phyloP scores from a whole-genome alignment of 805 yeast species.

The Barnettozyma californica region DNA sequence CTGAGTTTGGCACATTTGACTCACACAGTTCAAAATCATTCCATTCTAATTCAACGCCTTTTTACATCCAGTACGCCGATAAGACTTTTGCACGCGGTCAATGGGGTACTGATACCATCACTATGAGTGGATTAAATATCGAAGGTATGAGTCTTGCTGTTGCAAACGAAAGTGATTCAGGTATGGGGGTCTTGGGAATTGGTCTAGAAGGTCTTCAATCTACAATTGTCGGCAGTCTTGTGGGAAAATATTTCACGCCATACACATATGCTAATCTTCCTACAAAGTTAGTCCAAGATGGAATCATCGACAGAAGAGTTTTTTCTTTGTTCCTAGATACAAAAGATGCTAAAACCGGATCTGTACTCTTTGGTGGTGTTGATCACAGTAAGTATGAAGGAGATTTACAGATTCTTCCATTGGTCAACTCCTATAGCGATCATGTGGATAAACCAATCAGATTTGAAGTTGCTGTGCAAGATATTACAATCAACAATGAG shows the following conservation, averaged over 20 bases:
- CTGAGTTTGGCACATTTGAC: slow-evolving; percentile 35
- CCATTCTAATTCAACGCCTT: slow-evolving; percentile 29
- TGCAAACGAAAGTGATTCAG: slow-evolving; percentile 57
- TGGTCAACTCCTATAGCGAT: slow-evolving; percentile 28
- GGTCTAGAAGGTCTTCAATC: slow-evolving; percentile 67
- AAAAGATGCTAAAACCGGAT: slow-evolving; percentile 38
- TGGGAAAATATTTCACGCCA: slow-evolving; percentile 5
- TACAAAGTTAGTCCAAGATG: slow-evolving; percentile 48
- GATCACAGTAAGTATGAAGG: slow-evolving; percentile 61
- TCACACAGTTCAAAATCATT: slow-evolving; percentile 29
- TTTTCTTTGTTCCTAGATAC: slow-evolving; percentile 61
- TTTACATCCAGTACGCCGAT: slow-evolving; percentile 47
- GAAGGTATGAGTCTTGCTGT: slow-evolving; percentile 63
- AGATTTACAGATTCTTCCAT: slow-evolving; percentile 41
- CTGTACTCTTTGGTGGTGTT: slow-evolving; percentile 67
- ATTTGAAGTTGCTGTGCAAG: slow-evolving; percentile 40
- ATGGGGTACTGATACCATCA: slow-evolving; percentile 48
- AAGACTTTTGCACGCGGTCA: slow-evolving; percentile 30
- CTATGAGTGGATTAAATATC: slow-evolving; percentile 47
- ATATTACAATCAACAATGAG: slow-evolving; percentile 4
- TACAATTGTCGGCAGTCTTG: slow-evolving; percentile 37
- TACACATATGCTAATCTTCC: slow-evolving; percentile 66
- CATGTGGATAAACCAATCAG: slow-evolving; percentile 35
- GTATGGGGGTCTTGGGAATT: slow-evolving; percentile 67
- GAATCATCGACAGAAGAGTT: slow-evolving; percentile 46